Evolutionary conservation across 108 stramenopile species (phyloP).

Genomic region (Pseudonitzschia multistriata): DNA sequence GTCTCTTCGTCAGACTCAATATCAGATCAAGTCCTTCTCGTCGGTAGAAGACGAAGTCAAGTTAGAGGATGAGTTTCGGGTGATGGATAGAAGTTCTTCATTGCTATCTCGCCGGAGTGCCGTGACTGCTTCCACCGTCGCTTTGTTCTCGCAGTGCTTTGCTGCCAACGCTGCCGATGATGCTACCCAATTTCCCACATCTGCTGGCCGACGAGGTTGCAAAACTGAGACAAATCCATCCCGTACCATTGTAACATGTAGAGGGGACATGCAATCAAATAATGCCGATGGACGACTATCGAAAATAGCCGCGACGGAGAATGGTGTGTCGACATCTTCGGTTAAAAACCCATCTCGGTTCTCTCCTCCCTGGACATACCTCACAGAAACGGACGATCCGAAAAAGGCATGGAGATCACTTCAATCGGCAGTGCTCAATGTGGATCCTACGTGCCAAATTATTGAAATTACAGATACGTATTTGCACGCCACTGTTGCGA

Average conservation of each 20-base stretch:
- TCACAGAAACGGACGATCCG: conserved; percentile 71
- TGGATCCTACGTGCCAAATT: conserved; percentile 59
- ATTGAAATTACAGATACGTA: conserved; percentile 75
- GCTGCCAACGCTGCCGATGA: not conserved
- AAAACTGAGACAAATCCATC: conserved; percentile 68
- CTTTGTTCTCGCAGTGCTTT: not conserved
- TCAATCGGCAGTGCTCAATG: conserved; percentile 50
- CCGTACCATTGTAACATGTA: conserved; percentile 69
- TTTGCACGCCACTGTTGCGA: conserved; percentile 74
- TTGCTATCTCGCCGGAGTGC: not conserved
- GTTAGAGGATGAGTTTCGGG: too few relatives aligned
- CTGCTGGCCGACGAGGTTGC: conserved; percentile 77
- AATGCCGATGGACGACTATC: conserved; percentile 62
- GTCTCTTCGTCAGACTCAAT: too few relatives aligned
- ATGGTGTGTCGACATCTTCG: conserved; percentile 73
- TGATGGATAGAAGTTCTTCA: too few relatives aligned
- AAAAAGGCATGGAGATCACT: conserved; percentile 72
- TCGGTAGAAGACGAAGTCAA: too few relatives aligned
- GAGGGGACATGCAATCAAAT: conserved; percentile 51
- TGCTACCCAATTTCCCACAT: conserved; percentile 46
- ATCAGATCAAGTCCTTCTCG: too few relatives aligned
- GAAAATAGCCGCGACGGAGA: conserved; percentile 70
- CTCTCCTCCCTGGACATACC: conserved; percentile 78
- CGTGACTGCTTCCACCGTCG: not conserved
- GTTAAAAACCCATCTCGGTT: conserved; percentile 79